Evolutionary conservation across 2,329 filamentous ascomycete species (phyloP).

Genomic region (Penicillium janthinellum): DNA sequence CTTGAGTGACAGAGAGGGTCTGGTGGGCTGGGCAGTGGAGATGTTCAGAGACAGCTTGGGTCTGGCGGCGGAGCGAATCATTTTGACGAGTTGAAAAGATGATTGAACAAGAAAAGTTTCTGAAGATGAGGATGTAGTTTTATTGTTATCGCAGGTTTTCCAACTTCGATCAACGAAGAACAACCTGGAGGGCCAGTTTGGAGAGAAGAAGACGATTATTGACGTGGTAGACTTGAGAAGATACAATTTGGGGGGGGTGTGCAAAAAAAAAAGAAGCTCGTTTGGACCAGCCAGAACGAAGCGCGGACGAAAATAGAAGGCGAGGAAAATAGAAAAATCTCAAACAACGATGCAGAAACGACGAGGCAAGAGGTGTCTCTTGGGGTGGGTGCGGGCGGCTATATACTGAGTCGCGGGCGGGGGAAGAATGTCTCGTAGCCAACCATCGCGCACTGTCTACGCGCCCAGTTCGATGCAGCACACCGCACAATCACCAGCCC

Average conservation of each 20-base stretch:
- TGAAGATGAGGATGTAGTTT: conserved; percentile 14
- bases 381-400: conserved; percentile 33
- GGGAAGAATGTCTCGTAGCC: conserved; percentile 3
- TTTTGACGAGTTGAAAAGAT: conserved; percentile 27
- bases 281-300: conserved; percentile 50
- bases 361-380: conserved; percentile 11
- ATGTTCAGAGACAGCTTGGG: conserved; percentile 53
- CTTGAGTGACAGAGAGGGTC: conserved; percentile 46
- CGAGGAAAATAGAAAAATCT: conserved; percentile 32
- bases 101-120: conserved; percentile 6
- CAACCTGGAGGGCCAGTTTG: conserved; percentile 5
- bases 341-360: conserved; percentile 36
- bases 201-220: conserved; percentile 29
- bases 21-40: conserved; percentile 39
- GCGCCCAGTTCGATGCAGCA: conserved; percentile 26
- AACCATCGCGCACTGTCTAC: conserved; percentile 16
- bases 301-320: conserved; percentile 39
- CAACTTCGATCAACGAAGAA: conserved; percentile 42
- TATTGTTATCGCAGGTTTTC: conserved; percentile 8
- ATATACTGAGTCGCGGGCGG: conserved; percentile 31
- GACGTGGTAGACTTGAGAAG: conserved; percentile 19
- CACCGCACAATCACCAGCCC: conserved; percentile 22
- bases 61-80: conserved; percentile 42
- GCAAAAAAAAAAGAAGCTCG: conserved; percentile 27
- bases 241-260: conserved; percentile 20